phyloP scores from a whole-genome alignment of 352 stramenopile species.

The Phytophthora chlamydospora region DNA sequence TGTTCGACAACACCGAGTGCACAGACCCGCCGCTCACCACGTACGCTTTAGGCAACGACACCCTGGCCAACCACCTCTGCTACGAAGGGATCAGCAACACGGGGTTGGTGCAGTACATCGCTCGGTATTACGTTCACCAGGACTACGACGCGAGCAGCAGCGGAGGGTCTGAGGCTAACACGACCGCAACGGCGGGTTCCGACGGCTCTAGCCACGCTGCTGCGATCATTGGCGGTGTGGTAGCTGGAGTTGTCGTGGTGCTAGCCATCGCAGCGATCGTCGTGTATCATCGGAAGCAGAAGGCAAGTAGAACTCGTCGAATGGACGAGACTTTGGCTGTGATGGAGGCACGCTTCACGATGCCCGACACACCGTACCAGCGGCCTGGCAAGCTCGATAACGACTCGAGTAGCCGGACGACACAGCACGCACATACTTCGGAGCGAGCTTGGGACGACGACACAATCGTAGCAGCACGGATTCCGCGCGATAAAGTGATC shows the following conservation, averaged over 20 bases:
- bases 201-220: slow-evolving; percentile 6
- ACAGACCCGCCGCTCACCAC: slow-evolving; percentile 15
- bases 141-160: slow-evolving; percentile 16
- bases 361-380: slow-evolving; percentile 1
- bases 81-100: slow-evolving; percentile 32
- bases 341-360: slow-evolving; percentile 12
- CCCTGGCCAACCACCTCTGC: slow-evolving; percentile 23
- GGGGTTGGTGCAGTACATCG: slow-evolving; percentile 18
- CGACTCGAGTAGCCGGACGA: slow-evolving; percentile 15
- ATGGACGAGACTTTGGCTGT: slow-evolving; percentile 18
- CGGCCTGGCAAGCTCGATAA: slow-evolving; percentile 9
- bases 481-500: slow-evolving; percentile 22
- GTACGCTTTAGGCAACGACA: slow-evolving; percentile 19
- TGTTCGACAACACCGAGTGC: slow-evolving; percentile 28
- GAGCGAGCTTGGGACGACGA: slow-evolving; percentile 30
- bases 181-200: neutral
- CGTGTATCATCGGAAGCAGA: slow-evolving; percentile 3
- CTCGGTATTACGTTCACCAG: slow-evolving; percentile 23
- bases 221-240: slow-evolving; percentile 6
- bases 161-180: neutral
- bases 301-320: slow-evolving; percentile 1
- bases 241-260: slow-evolving; percentile 8
- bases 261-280: slow-evolving; percentile 3
- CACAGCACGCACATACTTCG: slow-evolving; percentile 7
- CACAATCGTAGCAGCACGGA: slow-evolving; percentile 20